Conservation (phyloP, 495 filamentous ascomycete genomes). For the Daldinia concentrica region DNA sequence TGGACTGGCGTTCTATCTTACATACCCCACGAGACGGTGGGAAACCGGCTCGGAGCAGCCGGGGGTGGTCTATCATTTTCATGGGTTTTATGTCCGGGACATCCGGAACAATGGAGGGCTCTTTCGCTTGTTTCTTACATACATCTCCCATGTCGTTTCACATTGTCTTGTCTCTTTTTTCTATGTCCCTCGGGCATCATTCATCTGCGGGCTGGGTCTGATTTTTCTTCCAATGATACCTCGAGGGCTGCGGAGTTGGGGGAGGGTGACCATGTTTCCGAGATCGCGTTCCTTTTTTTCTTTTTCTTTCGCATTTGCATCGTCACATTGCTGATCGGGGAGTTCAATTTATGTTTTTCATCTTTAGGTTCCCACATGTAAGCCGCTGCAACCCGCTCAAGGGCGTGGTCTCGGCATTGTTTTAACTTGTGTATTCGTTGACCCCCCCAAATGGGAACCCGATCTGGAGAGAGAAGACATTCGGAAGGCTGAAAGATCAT, state of each 20-base stretch:
- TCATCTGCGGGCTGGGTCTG: slow-evolving; percentile 37
- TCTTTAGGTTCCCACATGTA: slow-evolving; percentile 45
- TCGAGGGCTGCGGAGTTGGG: slow-evolving; percentile 45
- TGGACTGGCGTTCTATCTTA: slow-evolving; percentile 38
- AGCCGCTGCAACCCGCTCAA: slow-evolving; percentile 18
- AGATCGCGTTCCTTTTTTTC: slow-evolving; percentile 21
- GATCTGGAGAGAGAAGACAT: slow-evolving; percentile 17
- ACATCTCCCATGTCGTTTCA: slow-evolving; percentile 20
- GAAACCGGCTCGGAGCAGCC: slow-evolving; percentile 19
- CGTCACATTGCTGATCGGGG: slow-evolving; percentile 38
- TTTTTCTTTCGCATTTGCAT: slow-evolving; percentile 36
- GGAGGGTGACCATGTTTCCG: slow-evolving; percentile 11
- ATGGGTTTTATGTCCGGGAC: slow-evolving; percentile 16
- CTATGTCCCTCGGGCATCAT: slow-evolving; percentile 36
- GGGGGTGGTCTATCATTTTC: slow-evolving; percentile 16
- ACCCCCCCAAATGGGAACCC: slow-evolving; percentile 26
- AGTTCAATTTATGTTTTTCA: slow-evolving; percentile 31
- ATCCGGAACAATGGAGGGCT: slow-evolving; percentile 26
- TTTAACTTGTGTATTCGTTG: slow-evolving; percentile 42
- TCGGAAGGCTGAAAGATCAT: slow-evolving; percentile 15
- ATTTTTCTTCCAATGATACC: slow-evolving; percentile 47
- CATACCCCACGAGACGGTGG: slow-evolving; percentile 20
- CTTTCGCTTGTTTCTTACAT: slow-evolving; percentile 33
- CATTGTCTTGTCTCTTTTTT: slow-evolving; percentile 23
- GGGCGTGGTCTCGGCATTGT: slow-evolving; percentile 31